Evolutionary conservation across 2,329 filamentous ascomycete species (phyloP).

Genomic region (Calycina marina): DNA sequence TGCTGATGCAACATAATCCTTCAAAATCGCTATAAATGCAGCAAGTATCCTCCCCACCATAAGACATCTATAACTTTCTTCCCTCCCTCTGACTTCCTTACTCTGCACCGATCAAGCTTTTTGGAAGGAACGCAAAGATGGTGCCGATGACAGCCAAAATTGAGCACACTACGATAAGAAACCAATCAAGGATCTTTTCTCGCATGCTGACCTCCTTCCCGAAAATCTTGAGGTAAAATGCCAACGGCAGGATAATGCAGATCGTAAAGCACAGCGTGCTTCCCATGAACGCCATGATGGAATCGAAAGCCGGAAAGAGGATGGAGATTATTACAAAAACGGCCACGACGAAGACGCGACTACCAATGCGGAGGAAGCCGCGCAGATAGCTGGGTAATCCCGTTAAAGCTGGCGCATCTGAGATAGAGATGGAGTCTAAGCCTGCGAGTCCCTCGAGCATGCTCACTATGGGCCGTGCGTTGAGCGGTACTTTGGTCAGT

Average conservation of each 20-base stretch:
- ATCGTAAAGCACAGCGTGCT: slow-evolving; percentile 86
- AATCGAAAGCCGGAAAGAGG: slow-evolving; percentile 52
- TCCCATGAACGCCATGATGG: slow-evolving; percentile 66
- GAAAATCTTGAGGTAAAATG: slow-evolving; percentile 86
- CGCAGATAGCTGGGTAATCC: slow-evolving; percentile 43
- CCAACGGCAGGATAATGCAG: slow-evolving; percentile 77
- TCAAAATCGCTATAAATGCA: not conserved
- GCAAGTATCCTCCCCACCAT: not conserved
- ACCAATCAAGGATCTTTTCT: slow-evolving; percentile 55
- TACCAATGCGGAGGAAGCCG: slow-evolving; percentile 39
- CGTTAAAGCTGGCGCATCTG: slow-evolving; percentile 31
- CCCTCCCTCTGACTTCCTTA: slow-evolving; percentile 10
- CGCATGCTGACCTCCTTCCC: slow-evolving; percentile 47
- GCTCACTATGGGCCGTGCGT: slow-evolving; percentile 73
- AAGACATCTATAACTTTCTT: not conserved
- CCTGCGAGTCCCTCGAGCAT: slow-evolving; percentile 72
- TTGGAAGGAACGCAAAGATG: slow-evolving; percentile 76
- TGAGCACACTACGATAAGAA: slow-evolving; percentile 53
- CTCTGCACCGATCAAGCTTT: slow-evolving; percentile 49
- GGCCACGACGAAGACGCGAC: slow-evolving; percentile 54
- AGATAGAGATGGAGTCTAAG: slow-evolving; percentile 31
- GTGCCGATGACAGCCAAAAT: slow-evolving; percentile 65
- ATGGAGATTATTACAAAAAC: slow-evolving; percentile 64
- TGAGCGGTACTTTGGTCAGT: slow-evolving; percentile 86
- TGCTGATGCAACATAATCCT: too few relatives aligned